Conservation (phyloP, 2,329 filamentous ascomycete species). For the Fusarium sp. region DNA sequence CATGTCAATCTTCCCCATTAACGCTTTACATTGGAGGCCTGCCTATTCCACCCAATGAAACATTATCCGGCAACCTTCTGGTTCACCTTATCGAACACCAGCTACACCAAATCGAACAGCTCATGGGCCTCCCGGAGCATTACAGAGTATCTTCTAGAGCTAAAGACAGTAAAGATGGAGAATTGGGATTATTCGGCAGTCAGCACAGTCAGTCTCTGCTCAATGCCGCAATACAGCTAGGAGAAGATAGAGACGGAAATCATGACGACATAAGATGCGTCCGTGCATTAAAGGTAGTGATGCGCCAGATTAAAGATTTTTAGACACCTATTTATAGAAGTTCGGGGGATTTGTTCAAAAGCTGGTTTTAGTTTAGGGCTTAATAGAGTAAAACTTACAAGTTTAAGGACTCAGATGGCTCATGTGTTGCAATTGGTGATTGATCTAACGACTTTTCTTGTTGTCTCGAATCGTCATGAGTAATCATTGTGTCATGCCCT, state of each 20-base stretch:
- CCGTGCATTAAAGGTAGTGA: constrained; percentile 5
- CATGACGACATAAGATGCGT: constrained; percentile 16
- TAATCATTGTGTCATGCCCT: background rate
- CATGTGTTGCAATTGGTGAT: background rate
- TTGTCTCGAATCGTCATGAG: background rate
- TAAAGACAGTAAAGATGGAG: constrained; percentile 13
- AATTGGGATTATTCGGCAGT: constrained; percentile 5
- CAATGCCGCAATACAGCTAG: background rate
- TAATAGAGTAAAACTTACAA: background rate
- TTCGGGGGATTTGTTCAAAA: background rate
- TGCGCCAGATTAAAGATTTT: constrained; percentile 21
- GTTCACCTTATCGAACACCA: constrained; percentile 15
- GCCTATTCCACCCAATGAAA: background rate
- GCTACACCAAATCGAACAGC: constrained; percentile 16
- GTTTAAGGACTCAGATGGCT: background rate
- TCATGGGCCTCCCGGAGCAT: constrained; percentile 3
- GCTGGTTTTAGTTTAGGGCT: background rate
- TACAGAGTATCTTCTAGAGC: constrained; percentile 13
- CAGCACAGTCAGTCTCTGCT: constrained; percentile 8
- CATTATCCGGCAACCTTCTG: constrained; percentile 8
- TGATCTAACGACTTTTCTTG: background rate
- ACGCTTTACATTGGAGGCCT: background rate
- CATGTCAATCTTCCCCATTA: background rate
- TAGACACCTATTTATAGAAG: constrained; percentile 1
- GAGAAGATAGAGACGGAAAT: constrained; percentile 17